These are phyloP conservation scores for Globisporangium heterothallicum DNA, from an alignment of 352 stramenopile species.

Conservation along the genomic window DNA sequence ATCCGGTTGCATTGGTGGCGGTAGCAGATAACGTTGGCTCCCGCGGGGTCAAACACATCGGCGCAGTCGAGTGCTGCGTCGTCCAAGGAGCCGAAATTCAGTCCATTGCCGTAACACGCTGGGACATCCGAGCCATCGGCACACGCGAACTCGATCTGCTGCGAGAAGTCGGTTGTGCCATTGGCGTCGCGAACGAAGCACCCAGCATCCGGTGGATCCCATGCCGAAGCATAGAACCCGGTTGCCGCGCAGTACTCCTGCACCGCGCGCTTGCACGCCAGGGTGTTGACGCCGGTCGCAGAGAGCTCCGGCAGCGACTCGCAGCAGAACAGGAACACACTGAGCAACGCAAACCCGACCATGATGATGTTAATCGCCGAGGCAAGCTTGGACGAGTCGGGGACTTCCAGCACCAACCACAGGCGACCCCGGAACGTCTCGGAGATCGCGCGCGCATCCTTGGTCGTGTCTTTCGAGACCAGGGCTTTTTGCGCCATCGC, in stretches of 20 bases:
- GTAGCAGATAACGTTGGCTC: constrained; percentile 38
- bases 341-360: constrained; percentile 48
- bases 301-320: constrained; percentile 68
- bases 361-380: constrained; percentile 51
- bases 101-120: constrained; percentile 39
- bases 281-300: constrained; percentile 33
- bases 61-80: constrained; percentile 20
- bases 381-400: constrained; percentile 47
- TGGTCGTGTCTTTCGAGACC: not conserved
- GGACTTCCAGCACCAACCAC: constrained; percentile 56
- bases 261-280: constrained; percentile 40
- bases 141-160: constrained; percentile 45
- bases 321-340: constrained; percentile 62
- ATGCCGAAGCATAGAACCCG: constrained; percentile 15
- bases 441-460: constrained; percentile 10
- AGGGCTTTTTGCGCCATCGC: constrained; percentile 7
- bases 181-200: constrained; percentile 40
- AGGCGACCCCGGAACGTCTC: constrained; percentile 34
- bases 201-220: constrained; percentile 24
- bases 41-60: constrained; percentile 25
- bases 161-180: constrained; percentile 23
- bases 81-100: constrained; percentile 52
- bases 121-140: not conserved
- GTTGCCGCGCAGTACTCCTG: constrained; percentile 39
- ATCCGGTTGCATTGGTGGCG: constrained; percentile 38